Percentiles rank a stretch among this genome's conserved stretches.
Conservation (phyloP, 768 basidiomycete species). For the Xerocomus potaroensis region DNA sequence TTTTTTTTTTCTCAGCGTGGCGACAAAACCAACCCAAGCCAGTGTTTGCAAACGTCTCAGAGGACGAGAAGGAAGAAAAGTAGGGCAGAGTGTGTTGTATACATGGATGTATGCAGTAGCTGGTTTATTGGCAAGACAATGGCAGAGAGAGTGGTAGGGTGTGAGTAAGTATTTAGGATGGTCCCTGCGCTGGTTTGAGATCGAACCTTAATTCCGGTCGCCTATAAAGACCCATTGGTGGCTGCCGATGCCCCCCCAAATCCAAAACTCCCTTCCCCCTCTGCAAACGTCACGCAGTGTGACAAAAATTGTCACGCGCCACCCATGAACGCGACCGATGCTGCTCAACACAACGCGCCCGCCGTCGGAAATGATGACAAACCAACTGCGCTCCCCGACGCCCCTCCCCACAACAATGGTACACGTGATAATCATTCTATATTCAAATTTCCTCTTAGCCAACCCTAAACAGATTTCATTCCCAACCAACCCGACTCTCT, state of each 20-base stretch:
- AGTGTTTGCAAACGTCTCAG: slow-evolving; percentile 65
- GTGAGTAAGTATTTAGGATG: slow-evolving; percentile 42
- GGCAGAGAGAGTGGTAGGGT: slow-evolving; percentile 23
- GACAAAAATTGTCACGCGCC: slow-evolving; percentile 61
- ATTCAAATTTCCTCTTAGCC: slow-evolving; percentile 32
- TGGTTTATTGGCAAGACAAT: slow-evolving; percentile 5
- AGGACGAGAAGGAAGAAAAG: slow-evolving; percentile 55
- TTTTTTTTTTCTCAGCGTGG: slow-evolving; percentile 73
- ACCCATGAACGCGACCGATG: slow-evolving; percentile 56
- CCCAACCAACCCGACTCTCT: slow-evolving; percentile 36
- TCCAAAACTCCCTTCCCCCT: slow-evolving; percentile 52
- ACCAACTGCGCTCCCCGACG: slow-evolving; percentile 18
- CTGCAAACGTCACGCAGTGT: slow-evolving; percentile 54
- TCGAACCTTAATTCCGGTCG: slow-evolving; percentile 79
- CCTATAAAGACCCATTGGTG: slow-evolving; percentile 81
- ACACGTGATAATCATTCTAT: slow-evolving; percentile 36
- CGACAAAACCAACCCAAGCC: slow-evolving; percentile 79
- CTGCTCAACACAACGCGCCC: slow-evolving; percentile 28
- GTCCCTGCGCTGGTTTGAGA: slow-evolving; percentile 70
- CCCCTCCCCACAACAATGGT: slow-evolving; percentile 32
- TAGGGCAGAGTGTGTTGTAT: slow-evolving; percentile 35
- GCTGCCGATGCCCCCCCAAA: slow-evolving; percentile 59
- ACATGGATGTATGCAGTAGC: slow-evolving; percentile 2
- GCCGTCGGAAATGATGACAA: slow-evolving; percentile 28
- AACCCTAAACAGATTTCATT: slow-evolving; percentile 29